A percentile compares a stretch with the other conserved stretches of the same genome.
Conservation (phyloP, 805 yeast species). For the Saturnispora zaruensis region DNA sequence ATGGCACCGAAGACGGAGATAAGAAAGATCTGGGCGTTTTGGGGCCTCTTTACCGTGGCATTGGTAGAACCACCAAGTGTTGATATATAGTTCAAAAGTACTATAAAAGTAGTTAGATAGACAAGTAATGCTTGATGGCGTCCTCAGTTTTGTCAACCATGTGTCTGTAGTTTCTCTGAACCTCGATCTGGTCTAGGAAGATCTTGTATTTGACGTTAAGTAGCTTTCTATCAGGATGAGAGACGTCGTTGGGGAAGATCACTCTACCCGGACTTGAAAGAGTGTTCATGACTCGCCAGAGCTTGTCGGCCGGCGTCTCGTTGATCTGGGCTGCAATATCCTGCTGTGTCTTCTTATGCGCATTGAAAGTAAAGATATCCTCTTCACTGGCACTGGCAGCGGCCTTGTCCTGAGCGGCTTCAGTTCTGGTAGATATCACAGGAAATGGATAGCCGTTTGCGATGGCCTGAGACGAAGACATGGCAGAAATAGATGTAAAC, state of each 20-base stretch:
- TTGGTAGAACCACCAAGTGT: background rate
- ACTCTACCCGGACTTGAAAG: slow-evolving; percentile 80
- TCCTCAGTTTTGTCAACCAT: slow-evolving; percentile 46
- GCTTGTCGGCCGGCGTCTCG: slow-evolving; percentile 42
- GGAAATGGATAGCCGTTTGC: slow-evolving; percentile 42
- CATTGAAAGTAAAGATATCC: slow-evolving; percentile 49
- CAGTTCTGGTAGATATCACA: slow-evolving; percentile 29
- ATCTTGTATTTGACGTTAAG: slow-evolving; percentile 75
- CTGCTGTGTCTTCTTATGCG: slow-evolving; percentile 47
- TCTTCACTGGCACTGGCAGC: slow-evolving; percentile 41
- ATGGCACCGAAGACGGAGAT: background rate
- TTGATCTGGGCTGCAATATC: slow-evolving; percentile 32
- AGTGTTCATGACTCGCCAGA: slow-evolving; percentile 83
- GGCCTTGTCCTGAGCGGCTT: slow-evolving; percentile 19
- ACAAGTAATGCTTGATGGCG: slow-evolving; percentile 20
- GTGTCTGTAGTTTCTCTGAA: slow-evolving; percentile 69
- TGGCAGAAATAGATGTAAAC: slow-evolving; percentile 45
- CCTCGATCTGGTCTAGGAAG: slow-evolving; percentile 77
- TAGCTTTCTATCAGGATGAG: slow-evolving; percentile 59
- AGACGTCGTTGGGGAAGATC: slow-evolving; percentile 53
- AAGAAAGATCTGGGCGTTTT: background rate
- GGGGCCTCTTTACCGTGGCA: background rate
- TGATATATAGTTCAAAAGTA: background rate
- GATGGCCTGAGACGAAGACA: slow-evolving; percentile 29
- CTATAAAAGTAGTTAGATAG: slow-evolving; percentile 3